Base-by-base conservation (phyloP, 2,329 filamentous ascomycete species). In the Epichloe gansuensis region DNA sequence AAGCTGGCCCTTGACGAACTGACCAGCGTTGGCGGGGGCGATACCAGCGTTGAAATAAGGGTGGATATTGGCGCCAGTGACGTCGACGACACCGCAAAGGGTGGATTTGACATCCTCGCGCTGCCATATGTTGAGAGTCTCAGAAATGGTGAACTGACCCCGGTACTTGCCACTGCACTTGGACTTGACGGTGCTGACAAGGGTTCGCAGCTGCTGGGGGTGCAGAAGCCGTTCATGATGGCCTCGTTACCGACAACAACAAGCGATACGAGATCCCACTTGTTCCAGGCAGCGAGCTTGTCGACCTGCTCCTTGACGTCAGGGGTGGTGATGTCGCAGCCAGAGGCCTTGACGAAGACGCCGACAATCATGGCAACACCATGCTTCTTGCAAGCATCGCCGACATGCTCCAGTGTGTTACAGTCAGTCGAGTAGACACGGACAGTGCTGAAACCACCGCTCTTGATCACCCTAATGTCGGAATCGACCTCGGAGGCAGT, bases 341-440 rank as follows among this genome's bases (percentile, higher is more conserved):
- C 75, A 54, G 80, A 74, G 58, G 71, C 73, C 71, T 85, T 83
- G 68, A 96, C 85, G 76, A 85, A 95, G 74, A 97, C 78, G 68
- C 91, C 91, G 56, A 94, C 72, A 69, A 96, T 91, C 69, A 96
- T 74, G 68, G 85, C 83, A 55, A 96, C 65, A 55, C 85, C 83
- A 68, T 83, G 66, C 61, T 78, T 69, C 63, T 78, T 69, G 71
- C 78, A 83, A 55, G 88, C 86, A 44, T 72, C 69, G 58, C 88
- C 88, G 54, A 96, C 83, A 69, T 80, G 83, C 66, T 82, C 71
- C 56, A 95, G 85, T 52, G 85, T 85, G 70, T 80, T 76, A 78
- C 91, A 97, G 79, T 96, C 91, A 60, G 90, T 91, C 58, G 85
- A 88, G 82, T 97, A 97, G 66, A 93, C 76, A 69, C 91, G 91